Base-by-base conservation (phyloP, 805 yeast genomes). In the Saturnispora ahearnii region DNA sequence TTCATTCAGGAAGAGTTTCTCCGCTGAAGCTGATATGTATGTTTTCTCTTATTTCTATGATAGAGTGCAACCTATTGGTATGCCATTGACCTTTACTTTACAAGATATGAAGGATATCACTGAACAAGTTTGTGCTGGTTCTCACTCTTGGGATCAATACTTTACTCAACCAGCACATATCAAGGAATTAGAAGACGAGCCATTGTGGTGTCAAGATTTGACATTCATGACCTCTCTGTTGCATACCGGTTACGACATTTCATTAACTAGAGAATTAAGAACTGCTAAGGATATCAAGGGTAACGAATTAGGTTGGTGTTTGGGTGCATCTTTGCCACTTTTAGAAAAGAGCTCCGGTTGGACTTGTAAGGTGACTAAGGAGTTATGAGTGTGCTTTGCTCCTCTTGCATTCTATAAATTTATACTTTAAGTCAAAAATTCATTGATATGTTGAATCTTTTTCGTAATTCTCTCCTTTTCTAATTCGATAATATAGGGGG, bases 301-400 rank as follows among this genome's bases (percentile, higher is more conserved):
- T 62, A 89, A 87, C 60, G 99, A 93, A 70, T 75, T 93, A 47
- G 99, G 99, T 32, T 93, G 99, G 99, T 93, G 98, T 73, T 73
- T 93, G 50, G 99, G 99, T 59, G 99, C 98, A 1, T 87, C 97
- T 2, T 76, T 93, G 59, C 98, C 98, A 8, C 71, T 93, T 58
- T 73, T 93, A 57, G 93, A 86, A 54, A 72, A 74, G 53, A 68
- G 65, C 42, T 68, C 78, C 21, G 81, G 79, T 38, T 87, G 96
- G 96, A 74, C 72, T 47, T 88, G 96, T 67, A 71, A 67, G 51
- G 68, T 73, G 24, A 49, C 58, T 29, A 63, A 65, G 53, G 66
- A 59, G 8, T 53, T 52, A n/a, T 57, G 50, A 32, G 33, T 4
- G 13, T 6, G n/a, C 5, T 3, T 11, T 11, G 13, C 6, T 12